Base-by-base conservation (phyloP, 2,329 filamentous ascomycete species). In the Exophiala sp. region DNA sequence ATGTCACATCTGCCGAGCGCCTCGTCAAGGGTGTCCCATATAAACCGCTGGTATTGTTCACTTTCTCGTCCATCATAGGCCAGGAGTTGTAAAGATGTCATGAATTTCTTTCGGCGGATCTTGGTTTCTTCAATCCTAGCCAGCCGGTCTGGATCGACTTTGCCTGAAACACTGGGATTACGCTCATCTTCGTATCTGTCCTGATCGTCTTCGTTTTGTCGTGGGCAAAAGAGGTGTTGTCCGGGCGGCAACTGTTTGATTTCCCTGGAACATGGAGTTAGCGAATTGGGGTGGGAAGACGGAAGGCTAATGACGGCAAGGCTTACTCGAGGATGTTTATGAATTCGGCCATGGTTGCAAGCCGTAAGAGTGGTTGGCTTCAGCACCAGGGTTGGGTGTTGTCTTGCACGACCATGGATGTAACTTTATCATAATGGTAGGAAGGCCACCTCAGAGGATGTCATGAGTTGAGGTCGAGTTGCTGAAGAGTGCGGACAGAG, bases 141-240 rank as follows among this genome's bases (percentile, higher is more conserved):
- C 58, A 60, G 37, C 64, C 61, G 11, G 50, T 60, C 32, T 24
- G 45, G 48, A 34, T 62, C 65, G 5, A 62, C 57, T 6, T 74
- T 73, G 4, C n/a, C 40, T 22, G 46, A 73, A 11, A 70, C 67
- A 13, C 77, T 74, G 2, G 32, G 46, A 10, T 48, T 27, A n/a
- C 37, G 70, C 68, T 3, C 50, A 53, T 82, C 75, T 18, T 82
- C 75, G 66, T 88, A 88, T 60, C 82, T 76, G 56, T 80, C 77
- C 16, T 67, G 66, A 55, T 88, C 85, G 1, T 85, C 78, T 40
- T 81, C 77, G 58, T 73, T 69, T 48, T 79, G 66, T 53, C 79
- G 80, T 1, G 85, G 83, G 55, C 85, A 89, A 52, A 88, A 78
- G 45, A 87, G 72, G 61, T 89, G 85, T 19, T 73, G 68, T 11